phyloP scores from a whole-genome alignment of 306 rosid genomes.

The Purshia tridentata region DNA sequence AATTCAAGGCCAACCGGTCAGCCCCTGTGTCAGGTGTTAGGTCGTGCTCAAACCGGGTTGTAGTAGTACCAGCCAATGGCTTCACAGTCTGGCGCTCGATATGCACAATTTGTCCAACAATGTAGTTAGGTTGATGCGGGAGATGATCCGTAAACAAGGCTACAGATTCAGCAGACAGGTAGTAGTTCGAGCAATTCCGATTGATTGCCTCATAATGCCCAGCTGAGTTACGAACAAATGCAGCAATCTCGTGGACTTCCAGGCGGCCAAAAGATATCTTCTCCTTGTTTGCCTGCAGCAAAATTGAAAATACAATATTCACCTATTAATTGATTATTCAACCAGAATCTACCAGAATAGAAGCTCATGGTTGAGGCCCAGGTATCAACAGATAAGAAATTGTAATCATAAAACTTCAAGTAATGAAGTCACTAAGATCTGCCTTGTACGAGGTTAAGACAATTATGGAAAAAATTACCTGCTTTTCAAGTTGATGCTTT shows the following conservation, averaged over 20 bases:
- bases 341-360: neutral
- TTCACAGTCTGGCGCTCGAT: constrained; percentile 81
- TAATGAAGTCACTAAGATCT: neutral
- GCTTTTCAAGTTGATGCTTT: constrained; percentile 93
- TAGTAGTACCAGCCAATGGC: constrained; percentile 28
- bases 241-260: constrained; percentile 92
- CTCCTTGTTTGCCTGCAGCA: constrained; percentile 89
- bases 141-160: constrained; percentile 81
- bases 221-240: constrained; percentile 69
- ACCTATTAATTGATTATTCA: neutral
- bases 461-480: constrained; percentile 47
- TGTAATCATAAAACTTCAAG: neutral
- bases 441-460: neutral
- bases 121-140: constrained; percentile 76
- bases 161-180: constrained; percentile 83
- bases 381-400: neutral
- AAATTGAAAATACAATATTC: constrained; percentile 24
- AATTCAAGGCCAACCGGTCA: constrained; percentile 84
- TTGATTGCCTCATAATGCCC: constrained; percentile 91
- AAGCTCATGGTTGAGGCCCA: neutral
- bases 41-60: constrained; percentile 39
- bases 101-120: constrained; percentile 99
- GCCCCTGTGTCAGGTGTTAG: constrained; percentile 54
- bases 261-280: constrained; percentile 81
- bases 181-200: constrained; percentile 76